Percentiles rank a stretch among this genome's conserved stretches.
phyloP scores from a whole-genome alignment of 2,329 filamentous ascomycete genomes.

The Botrytis elliptica region DNA sequence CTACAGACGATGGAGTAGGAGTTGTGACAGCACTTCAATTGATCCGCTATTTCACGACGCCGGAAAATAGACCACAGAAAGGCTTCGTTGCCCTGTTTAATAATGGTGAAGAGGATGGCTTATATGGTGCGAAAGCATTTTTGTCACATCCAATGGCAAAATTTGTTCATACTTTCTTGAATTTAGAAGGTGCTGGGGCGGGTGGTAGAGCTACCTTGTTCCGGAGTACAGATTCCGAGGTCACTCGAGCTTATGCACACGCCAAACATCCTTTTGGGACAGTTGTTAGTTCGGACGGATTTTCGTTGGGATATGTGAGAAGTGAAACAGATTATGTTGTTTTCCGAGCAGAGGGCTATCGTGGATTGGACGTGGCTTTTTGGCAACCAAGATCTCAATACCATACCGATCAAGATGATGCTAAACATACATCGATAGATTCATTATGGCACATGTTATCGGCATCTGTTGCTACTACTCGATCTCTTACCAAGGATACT shows the following conservation, averaged over 20 bases:
- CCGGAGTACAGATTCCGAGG: constrained; percentile 81
- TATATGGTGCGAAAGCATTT: constrained; percentile 85
- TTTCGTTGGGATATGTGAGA: constrained; percentile 72
- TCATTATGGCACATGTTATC: constrained; percentile 96
- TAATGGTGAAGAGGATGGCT: constrained; percentile 91
- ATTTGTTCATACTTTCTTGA: constrained; percentile 84
- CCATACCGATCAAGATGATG: constrained; percentile 87
- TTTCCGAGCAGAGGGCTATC: constrained; percentile 76
- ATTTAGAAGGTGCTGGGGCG: constrained; percentile 91
- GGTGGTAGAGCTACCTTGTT: constrained; percentile 87
- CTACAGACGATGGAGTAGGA: constrained; percentile 90
- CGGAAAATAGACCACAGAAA: constrained; percentile 69
- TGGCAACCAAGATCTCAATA: constrained; percentile 83
- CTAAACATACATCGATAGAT: constrained; percentile 67
- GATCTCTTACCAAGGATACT: constrained; percentile 66
- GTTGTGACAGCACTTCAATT: constrained; percentile 85
- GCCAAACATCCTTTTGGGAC: constrained; percentile 77
- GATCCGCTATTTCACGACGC: constrained; percentile 77
- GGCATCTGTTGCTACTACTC: constrained; percentile 71
- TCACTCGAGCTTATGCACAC: constrained; percentile 74
- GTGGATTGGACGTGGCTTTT: constrained; percentile 90
- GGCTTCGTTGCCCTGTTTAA: constrained; percentile 87
- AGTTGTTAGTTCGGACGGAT: constrained; percentile 80
- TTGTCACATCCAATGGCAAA: constrained; percentile 77
- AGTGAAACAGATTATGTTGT: constrained; percentile 90